These are phyloP conservation scores for Mycosarcoma maydis DNA, from an alignment of 1,284 basidiomycete species.

Conservation along the genomic window DNA sequence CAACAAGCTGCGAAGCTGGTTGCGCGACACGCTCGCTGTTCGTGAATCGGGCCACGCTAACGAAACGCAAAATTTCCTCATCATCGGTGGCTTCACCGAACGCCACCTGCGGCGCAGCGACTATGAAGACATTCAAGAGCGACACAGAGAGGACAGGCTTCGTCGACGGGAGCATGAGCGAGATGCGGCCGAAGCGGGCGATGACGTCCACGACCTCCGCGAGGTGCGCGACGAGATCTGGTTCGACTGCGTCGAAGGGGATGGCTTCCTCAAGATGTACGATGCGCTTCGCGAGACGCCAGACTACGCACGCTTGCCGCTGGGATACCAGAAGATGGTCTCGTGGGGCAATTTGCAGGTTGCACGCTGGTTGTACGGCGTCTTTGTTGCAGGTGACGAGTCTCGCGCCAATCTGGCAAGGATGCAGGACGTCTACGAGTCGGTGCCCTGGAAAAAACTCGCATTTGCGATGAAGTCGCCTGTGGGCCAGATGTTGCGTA, in stretches of 20 bases:
- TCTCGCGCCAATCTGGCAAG: slow-evolving; percentile 58
- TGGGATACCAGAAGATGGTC: slow-evolving; percentile 60
- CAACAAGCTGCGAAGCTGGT: slow-evolving; percentile 61
- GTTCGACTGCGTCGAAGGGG: slow-evolving; percentile 61
- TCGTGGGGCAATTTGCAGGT: slow-evolving; percentile 62
- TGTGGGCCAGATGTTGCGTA: slow-evolving; percentile 50
- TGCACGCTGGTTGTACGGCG: slow-evolving; percentile 60
- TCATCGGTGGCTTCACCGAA: slow-evolving; percentile 55
- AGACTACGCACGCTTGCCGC: slow-evolving; percentile 52
- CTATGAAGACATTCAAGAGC: slow-evolving; percentile 54
- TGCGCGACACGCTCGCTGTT: slow-evolving; percentile 61
- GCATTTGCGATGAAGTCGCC: slow-evolving; percentile 60
- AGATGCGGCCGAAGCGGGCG: slow-evolving; percentile 57
- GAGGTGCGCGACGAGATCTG: slow-evolving; percentile 58
- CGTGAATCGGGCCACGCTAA: slow-evolving; percentile 57
- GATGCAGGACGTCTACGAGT: slow-evolving; percentile 51
- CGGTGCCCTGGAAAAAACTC: slow-evolving; percentile 62
- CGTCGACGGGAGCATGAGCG: slow-evolving; percentile 56
- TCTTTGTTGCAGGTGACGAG: slow-evolving; percentile 61
- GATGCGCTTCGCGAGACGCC: slow-evolving; percentile 51
- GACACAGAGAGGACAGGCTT: slow-evolving; percentile 50
- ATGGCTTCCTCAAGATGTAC: slow-evolving; percentile 62
- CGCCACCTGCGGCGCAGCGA: slow-evolving; percentile 46
- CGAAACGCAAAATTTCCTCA: slow-evolving; percentile 61
- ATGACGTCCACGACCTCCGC: slow-evolving; percentile 60